Conservation (phyloP, 495 filamentous ascomycete species). For the Usnea hakonensis region DNA sequence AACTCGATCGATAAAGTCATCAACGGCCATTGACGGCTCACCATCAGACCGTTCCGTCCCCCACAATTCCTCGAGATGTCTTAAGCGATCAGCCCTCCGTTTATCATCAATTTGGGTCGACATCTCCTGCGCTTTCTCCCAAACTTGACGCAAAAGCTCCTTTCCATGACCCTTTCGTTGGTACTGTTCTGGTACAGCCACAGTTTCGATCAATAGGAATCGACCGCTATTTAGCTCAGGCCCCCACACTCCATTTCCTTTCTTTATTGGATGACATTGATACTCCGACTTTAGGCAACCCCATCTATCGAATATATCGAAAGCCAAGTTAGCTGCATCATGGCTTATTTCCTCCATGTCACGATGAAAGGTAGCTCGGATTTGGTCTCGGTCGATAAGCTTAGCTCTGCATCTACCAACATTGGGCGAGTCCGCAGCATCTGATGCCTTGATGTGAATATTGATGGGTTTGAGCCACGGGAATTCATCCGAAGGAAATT, state of each 20-base stretch:
- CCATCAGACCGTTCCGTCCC: too few relatives aligned
- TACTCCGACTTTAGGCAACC: constrained; percentile 24
- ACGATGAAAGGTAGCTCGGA: constrained; percentile 9
- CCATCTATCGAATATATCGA: constrained; percentile 26
- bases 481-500: constrained; percentile 9
- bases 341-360: constrained; percentile 6
- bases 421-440: neutral
- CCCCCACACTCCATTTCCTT: constrained; percentile 26
- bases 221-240: constrained; percentile 23
- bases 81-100: neutral
- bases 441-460: neutral
- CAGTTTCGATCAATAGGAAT: constrained; percentile 22
- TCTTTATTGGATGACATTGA: constrained; percentile 18
- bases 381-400: constrained; percentile 10
- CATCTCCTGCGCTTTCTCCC: constrained; percentile 1
- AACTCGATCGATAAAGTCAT: too few relatives aligned
- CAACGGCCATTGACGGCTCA: too few relatives aligned
- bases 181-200: constrained; percentile 13
- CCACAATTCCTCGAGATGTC: too few relatives aligned
- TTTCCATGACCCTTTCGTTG: constrained; percentile 10
- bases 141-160: constrained; percentile 8
- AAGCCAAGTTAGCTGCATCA: neutral
- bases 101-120: neutral
- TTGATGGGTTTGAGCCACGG: constrained; percentile 12
- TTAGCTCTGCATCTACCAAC: constrained; percentile 13